Evolutionary conservation across 2,329 filamentous ascomycete species (phyloP), one percentile per base, ranked within the genome.

Genomic region (Talaromyces sp.): DNA sequence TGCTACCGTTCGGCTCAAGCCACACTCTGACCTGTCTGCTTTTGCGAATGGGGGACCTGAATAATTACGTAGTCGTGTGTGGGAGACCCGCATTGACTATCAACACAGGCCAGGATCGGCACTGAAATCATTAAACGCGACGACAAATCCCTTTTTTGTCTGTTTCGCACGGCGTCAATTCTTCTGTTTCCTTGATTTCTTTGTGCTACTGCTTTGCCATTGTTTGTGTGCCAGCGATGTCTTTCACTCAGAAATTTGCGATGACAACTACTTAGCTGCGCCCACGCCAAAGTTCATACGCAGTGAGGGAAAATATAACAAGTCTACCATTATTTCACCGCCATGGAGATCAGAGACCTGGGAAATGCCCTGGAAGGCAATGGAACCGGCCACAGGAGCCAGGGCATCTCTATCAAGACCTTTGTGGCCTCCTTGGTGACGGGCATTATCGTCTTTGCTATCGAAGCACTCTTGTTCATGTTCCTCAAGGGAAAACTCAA

Each of bases 401-500:
- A 71, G 52, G 76, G 76, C 26, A 73, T 77, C 56, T 70, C 70
- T 0, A 67, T 77, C 52, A 68, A 70, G 51, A 77, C 83, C n/a
- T 90, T 91, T 65, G 68, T 89, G 38, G 85, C 88, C 56, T 88
- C 88, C 49, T 70, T 90, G 64, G 81, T 79, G 38, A 82, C 85
- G 55, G 86, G 86, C 69, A 70, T 88, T 53, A 75, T 84, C 19
- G 75, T 90, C 59, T 90, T 90, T 63, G 82, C 79, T 0, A 75
- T 87, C 5, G 81, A 86, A 70, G 78, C 91, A 38, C 69, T 87
- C 11, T 69, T 89, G n/a, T 96, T 96, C 72, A 73, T 91, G 7
- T 68, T 95, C 1, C 78, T 96, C 49, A 87, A 91, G 65, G 88
- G 90, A 62, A 93, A 90, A 65, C 77, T 96, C 38, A 86, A 87